Evolutionary conservation across 176 grass and related monocot species (phyloP), one percentile per base, ranked within the genome.

Genomic region (Oryza punctata): DNA sequence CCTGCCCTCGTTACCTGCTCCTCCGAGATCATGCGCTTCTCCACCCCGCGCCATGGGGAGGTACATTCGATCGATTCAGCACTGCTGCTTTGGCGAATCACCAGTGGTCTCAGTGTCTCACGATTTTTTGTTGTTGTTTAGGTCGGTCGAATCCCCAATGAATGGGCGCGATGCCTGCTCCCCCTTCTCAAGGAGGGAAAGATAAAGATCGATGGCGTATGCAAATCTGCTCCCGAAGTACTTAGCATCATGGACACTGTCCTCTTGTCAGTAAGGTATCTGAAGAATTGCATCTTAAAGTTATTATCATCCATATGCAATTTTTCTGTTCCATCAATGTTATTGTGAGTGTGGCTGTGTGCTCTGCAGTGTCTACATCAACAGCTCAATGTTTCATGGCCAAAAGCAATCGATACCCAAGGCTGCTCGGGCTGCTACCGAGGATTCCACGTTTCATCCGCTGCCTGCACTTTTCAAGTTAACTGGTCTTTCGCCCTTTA

Each of bases 111-210:
- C 63, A 33, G 28, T 29, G 28, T 29, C n/a, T 29, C 1, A 87
- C 10, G 0, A 30, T 21, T 59, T 41, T 14, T 59, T 43, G 30
- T 65, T 38, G 1, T 61, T 77, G 64, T 84, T 70, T 72, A 91
- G 92, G 73, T 98, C n/a, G 96, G 93, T 14, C 91, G 96, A 9
- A 98, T 98, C 43, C 96, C 96, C n/a, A 95, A 95, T 41, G 96
- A 98, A 76, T 95, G 96, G 96, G 92, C 93, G 23, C 80, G 96
- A 3, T 95, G 90, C 68, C 64, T 95, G 63, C 64, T 93, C 6
- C 96, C 96, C 67, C 91, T 95, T 49, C 84, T 95, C 41, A 91
- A 79, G 76, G 78, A 85, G 72, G 78, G 78, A 3, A 93, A 93
- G 89, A 69, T 98, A 41, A 95, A 85, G 76, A 23, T 95, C 5